A percentile compares a stretch with the other conserved stretches of the same genome.
Conservation (phyloP, 371 early-diverging fungal species). For the Mortierella sp. region DNA sequence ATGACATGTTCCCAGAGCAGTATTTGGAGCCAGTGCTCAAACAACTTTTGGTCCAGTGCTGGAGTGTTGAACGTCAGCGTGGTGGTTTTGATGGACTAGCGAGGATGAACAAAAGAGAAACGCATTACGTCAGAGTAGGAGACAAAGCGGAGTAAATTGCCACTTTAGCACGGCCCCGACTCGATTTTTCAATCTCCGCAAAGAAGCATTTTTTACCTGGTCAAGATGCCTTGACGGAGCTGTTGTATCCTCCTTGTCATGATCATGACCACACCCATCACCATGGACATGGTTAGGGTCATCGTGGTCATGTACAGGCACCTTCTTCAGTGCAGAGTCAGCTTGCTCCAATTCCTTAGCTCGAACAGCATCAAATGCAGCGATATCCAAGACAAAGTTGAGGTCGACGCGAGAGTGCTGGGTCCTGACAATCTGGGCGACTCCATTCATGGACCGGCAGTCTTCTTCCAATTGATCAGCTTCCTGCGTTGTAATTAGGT, state of each 20-base stretch:
- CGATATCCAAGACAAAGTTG: slow-evolving; percentile 43
- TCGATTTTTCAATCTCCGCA: not conserved
- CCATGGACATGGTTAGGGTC: slow-evolving; percentile 49
- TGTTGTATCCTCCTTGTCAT: slow-evolving; percentile 49
- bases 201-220: slow-evolving; percentile 21
- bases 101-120: not conserved
- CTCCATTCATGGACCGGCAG: slow-evolving; percentile 70
- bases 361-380: slow-evolving; percentile 48
- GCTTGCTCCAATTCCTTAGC: slow-evolving; percentile 52
- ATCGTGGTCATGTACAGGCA: slow-evolving; percentile 14
- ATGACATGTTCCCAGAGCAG: slow-evolving; percentile 90
- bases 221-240: slow-evolving; percentile 35
- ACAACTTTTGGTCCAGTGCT: slow-evolving; percentile 34
- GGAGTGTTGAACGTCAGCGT: slow-evolving; percentile 58
- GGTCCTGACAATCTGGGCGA: slow-evolving; percentile 71
- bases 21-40: slow-evolving; percentile 93
- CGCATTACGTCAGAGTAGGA: not conserved
- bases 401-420: slow-evolving; percentile 67
- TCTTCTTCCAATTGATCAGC: slow-evolving; percentile 66
- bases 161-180: not conserved
- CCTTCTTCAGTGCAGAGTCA: slow-evolving; percentile 30
- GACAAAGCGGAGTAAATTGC: too few species aligned
- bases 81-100: slow-evolving; percentile 67
- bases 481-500: slow-evolving; percentile 73
- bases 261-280: slow-evolving; percentile 66